Evolutionary conservation across 441 rosid genomes (phyloP).

Genomic region (Euphorbia schlechtendalii): DNA sequence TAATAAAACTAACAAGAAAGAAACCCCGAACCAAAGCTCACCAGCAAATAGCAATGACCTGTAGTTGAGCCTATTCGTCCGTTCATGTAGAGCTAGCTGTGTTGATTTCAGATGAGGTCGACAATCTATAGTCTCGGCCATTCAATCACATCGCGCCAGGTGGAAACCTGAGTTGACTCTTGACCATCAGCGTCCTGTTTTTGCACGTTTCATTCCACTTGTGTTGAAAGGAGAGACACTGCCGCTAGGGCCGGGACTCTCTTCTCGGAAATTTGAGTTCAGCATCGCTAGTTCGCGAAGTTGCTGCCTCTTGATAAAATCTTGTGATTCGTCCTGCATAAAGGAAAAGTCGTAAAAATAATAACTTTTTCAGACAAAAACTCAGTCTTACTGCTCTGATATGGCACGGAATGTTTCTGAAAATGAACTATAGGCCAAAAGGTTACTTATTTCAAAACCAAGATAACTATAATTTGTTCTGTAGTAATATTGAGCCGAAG

Average conservation of each 20-base stretch:
- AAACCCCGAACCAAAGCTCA: conserved; percentile 35
- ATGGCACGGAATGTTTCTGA: too few relatives aligned
- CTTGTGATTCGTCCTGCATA: conserved; percentile 86
- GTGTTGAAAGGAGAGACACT: conserved; percentile 89
- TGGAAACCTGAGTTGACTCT: conserved; percentile 13
- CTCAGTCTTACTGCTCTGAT: too few relatives aligned
- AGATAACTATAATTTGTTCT: background rate
- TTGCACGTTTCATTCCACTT: conserved; percentile 91
- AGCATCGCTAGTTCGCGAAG: conserved; percentile 81
- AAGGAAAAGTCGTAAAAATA: too few relatives aligned
- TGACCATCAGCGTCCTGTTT: conserved; percentile 66
- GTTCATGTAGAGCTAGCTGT: too few relatives aligned
- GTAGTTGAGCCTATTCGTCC: too few relatives aligned
- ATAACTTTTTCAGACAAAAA: too few relatives aligned
- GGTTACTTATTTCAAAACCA: too few relatives aligned
- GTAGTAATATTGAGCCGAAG: background rate
- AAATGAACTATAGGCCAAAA: too few relatives aligned
- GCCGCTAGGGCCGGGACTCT: conserved; percentile 90
- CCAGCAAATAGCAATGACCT: conserved; percentile 46
- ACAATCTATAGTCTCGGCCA: too few relatives aligned
- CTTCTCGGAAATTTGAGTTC: conserved; percentile 87
- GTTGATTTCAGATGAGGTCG: conserved; percentile 15
- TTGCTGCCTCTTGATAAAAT: conserved; percentile 88
- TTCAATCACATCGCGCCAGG: too few relatives aligned
- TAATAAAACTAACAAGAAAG: too few relatives aligned